Conservation (phyloP, 306 rosid genomes). For the Hippophae tibetana region DNA sequence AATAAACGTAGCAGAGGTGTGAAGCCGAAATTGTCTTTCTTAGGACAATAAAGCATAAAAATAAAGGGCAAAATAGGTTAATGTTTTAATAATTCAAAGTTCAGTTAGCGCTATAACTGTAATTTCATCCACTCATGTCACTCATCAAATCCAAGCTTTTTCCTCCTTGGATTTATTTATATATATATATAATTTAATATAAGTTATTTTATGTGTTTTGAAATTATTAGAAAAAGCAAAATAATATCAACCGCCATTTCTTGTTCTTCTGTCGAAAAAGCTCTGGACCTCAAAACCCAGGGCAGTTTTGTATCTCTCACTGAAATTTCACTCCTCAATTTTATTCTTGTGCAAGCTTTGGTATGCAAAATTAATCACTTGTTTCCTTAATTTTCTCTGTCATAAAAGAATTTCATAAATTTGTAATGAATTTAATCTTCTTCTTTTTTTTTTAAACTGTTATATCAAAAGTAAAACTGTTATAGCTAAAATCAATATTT, state of each 20-base stretch:
- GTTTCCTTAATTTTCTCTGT: background rate
- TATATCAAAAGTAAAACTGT: too few relatives aligned
- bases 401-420: background rate
- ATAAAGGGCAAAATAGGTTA: constrained; percentile 12
- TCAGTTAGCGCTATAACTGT: constrained; percentile 24
- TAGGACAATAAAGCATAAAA: background rate
- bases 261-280: constrained; percentile 16
- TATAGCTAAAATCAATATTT: too few relatives aligned
- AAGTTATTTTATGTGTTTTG: too few relatives aligned
- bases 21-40: background rate
- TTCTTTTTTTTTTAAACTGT: background rate
- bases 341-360: constrained; percentile 19
- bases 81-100: constrained; percentile 25
- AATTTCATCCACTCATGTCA: constrained; percentile 74
- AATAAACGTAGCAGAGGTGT: background rate
- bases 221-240: background rate
- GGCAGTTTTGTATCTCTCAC: background rate
- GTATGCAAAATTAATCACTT: constrained; percentile 16
- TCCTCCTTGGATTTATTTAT: constrained; percentile 2
- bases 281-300: constrained; percentile 19
- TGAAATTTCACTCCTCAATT: constrained; percentile 4
- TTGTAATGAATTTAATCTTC: background rate
- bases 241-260: constrained; percentile 27
- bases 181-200: background rate
- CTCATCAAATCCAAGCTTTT: constrained; percentile 23